Evolutionary conservation across 2,329 filamentous ascomycete genomes (phyloP).

Genomic region (Penicillium capsulatum): DNA sequence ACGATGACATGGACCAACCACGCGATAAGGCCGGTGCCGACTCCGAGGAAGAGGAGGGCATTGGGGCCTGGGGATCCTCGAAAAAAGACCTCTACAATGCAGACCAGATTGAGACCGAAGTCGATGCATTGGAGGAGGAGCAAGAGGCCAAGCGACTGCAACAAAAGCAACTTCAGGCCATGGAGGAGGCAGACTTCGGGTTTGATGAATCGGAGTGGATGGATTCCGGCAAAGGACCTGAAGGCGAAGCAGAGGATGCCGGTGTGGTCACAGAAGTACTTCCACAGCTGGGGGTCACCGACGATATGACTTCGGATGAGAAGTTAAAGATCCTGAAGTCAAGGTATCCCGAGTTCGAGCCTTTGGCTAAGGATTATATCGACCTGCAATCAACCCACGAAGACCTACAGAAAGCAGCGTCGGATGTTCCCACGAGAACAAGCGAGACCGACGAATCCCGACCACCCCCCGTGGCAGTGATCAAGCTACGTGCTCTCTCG

Average conservation of each 20-base stretch:
- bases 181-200: slow-evolving; percentile 88
- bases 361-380: slow-evolving; percentile 73
- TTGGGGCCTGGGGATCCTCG: slow-evolving; percentile 79
- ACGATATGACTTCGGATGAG: slow-evolving; percentile 72
- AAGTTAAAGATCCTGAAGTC: slow-evolving; percentile 68
- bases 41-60: slow-evolving; percentile 47
- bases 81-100: slow-evolving; percentile 91
- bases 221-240: slow-evolving; percentile 47
- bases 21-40: slow-evolving; percentile 22
- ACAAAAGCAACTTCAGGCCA: slow-evolving; percentile 81
- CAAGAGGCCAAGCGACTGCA: slow-evolving; percentile 82
- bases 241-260: slow-evolving; percentile 44
- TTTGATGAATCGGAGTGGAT: slow-evolving; percentile 89
- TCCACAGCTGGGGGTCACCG: slow-evolving; percentile 74
- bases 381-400: slow-evolving; percentile 62
- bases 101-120: slow-evolving; percentile 67
- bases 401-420: slow-evolving; percentile 56
- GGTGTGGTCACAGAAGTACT: slow-evolving; percentile 80
- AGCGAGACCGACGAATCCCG: slow-evolving; percentile 37
- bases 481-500: slow-evolving; percentile 75
- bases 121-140: slow-evolving; percentile 84
- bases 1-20: slow-evolving; percentile 26
- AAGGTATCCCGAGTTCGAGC: slow-evolving; percentile 89
- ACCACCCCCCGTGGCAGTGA: slow-evolving; percentile 52
- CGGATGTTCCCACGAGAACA: slow-evolving; percentile 49